Evolutionary conservation across 495 filamentous ascomycete genomes (phyloP).

Genomic region (Glarea lozoyensis): DNA sequence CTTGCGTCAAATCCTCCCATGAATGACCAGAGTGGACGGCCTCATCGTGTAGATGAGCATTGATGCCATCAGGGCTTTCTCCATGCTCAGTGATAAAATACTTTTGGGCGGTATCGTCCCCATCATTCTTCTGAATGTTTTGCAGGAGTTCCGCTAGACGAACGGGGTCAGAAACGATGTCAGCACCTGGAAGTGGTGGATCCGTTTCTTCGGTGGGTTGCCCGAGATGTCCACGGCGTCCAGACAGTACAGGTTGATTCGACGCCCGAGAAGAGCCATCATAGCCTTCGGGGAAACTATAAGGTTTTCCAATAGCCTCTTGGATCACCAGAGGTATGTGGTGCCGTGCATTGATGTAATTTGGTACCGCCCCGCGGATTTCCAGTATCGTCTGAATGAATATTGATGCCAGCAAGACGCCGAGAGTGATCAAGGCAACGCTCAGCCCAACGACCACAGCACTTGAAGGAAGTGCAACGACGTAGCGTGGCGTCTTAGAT

Average conservation of each 20-base stretch:
- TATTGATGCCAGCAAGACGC: slow-evolving; percentile 4
- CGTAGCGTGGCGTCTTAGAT: slow-evolving; percentile 46
- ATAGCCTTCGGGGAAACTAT: slow-evolving; percentile 15
- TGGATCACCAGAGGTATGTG: slow-evolving; percentile 22
- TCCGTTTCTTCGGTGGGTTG: not conserved
- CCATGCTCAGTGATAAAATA: slow-evolving; percentile 1
- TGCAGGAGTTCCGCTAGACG: slow-evolving; percentile 6
- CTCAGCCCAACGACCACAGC: slow-evolving; percentile 27
- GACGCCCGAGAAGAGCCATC: not conserved
- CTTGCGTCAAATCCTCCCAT: slow-evolving; percentile 56
- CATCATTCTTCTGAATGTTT: slow-evolving; percentile 14
- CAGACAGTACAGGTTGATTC: not conserved
- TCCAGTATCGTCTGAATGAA: slow-evolving; percentile 60
- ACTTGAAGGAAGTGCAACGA: slow-evolving; percentile 49
- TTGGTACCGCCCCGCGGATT: slow-evolving; percentile 49
- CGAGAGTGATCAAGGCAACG: slow-evolving; percentile 41
- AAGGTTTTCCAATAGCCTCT: slow-evolving; percentile 21
- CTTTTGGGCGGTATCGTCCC: not conserved
- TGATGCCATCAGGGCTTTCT: slow-evolving; percentile 11
- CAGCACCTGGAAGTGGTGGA: not conserved
- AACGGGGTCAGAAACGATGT: not conserved
- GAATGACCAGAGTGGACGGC: slow-evolving; percentile 35
- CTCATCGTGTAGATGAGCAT: slow-evolving; percentile 36
- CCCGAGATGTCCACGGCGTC: not conserved
- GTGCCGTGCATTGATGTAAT: slow-evolving; percentile 44